Conservation (phyloP, 2,329 filamentous ascomycete species). For the Colletotrichum spaethianum region DNA sequence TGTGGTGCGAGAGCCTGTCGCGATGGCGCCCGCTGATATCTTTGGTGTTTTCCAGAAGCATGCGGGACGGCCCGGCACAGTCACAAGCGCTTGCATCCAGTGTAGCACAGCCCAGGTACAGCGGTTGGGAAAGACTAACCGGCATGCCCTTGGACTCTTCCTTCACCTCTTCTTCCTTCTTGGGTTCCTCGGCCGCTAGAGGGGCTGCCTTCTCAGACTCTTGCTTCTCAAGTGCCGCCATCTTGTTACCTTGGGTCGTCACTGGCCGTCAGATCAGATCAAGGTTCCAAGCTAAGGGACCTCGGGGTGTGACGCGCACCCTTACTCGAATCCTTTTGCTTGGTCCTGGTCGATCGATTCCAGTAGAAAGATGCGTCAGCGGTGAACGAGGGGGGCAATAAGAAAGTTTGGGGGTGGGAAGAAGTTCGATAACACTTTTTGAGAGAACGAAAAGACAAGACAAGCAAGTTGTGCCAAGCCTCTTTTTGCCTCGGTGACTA, state of each 20-base stretch:
- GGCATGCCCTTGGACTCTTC: conserved; percentile 22
- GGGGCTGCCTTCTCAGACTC: conserved; percentile 21
- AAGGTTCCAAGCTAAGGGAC: neutral
- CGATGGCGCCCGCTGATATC: neutral
- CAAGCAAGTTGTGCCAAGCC: conserved; percentile 26
- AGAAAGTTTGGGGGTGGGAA: conserved; percentile 11
- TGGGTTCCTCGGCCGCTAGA: conserved; percentile 20
- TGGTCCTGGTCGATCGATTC: conserved; percentile 20
- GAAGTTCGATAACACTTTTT: conserved; percentile 3
- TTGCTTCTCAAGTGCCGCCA: conserved; percentile 33
- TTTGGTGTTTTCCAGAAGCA: neutral
- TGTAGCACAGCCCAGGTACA: neutral
- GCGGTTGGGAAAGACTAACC: conserved; percentile 32
- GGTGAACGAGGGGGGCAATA: neutral
- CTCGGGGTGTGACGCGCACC: neutral
- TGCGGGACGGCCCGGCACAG: conserved; percentile 27
- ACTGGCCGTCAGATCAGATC: conserved; percentile 31
- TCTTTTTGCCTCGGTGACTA: conserved; percentile 6
- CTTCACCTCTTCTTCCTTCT: conserved; percentile 18
- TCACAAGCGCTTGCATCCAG: conserved; percentile 5
- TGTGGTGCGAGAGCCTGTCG: neutral
- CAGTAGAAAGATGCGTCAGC: conserved; percentile 5
- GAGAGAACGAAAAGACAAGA: neutral
- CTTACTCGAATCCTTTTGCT: conserved; percentile 22
- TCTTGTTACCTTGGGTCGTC: conserved; percentile 7